Conservation (phyloP, 441 rosid genomes). For the Isatis lusitanica region DNA sequence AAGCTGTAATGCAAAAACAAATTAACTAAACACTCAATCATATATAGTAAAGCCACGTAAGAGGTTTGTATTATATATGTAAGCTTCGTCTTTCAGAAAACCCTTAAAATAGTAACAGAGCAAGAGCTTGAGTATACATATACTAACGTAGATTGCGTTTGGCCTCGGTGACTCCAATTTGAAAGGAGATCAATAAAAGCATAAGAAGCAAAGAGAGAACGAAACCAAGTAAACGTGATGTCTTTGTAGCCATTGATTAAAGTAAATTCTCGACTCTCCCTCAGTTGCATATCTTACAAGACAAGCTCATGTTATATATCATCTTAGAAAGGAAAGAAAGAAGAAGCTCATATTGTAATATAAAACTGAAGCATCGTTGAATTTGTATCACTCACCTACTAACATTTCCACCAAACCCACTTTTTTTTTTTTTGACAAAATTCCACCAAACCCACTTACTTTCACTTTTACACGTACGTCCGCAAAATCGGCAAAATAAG, state of each 20-base stretch:
- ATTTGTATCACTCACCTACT: slow-evolving; percentile 26
- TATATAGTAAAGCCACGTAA: not conserved
- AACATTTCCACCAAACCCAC: slow-evolving; percentile 5
- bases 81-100: not conserved
- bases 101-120: not conserved
- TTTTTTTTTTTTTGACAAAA: no score
- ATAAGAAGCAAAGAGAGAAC: slow-evolving; percentile 26
- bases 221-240: slow-evolving; percentile 5
- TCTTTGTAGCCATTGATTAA: slow-evolving; percentile 24
- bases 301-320: not conserved
- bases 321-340: not conserved
- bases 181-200: slow-evolving; percentile 22
- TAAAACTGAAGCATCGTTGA: slow-evolving; percentile 14
- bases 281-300: slow-evolving; percentile 3
- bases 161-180: slow-evolving; percentile 21
- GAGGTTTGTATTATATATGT: not conserved
- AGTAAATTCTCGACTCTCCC: not conserved
- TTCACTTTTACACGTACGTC: not conserved
- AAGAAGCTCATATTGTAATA: not conserved
- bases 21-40: not conserved
- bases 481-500: slow-evolving; percentile 1
- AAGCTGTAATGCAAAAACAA: not conserved
- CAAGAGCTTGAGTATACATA: not conserved
- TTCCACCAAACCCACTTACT: slow-evolving; percentile 6
- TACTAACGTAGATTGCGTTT: slow-evolving; percentile 29